Evolutionary conservation across 257 asterid genomes (phyloP).

Genomic region (Penstemon newberryi): DNA sequence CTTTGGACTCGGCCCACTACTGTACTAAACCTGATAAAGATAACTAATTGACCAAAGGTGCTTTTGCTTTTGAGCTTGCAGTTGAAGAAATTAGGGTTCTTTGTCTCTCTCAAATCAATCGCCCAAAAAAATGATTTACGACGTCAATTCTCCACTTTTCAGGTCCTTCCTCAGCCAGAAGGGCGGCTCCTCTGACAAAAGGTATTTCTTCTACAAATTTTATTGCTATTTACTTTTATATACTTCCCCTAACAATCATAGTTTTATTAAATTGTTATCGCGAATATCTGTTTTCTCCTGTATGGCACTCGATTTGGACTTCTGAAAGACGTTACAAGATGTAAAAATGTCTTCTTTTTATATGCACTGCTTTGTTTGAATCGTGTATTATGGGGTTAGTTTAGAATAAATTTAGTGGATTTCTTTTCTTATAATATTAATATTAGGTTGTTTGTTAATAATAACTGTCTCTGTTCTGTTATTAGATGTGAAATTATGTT

Average conservation of each 20-base stretch:
- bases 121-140: constrained; percentile 46
- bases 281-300: background rate
- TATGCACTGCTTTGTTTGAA: too few relatives aligned
- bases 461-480: too few relatives aligned
- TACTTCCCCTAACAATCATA: background rate
- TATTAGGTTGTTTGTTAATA: too few relatives aligned
- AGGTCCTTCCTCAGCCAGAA: constrained; percentile 58
- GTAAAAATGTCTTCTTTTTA: too few relatives aligned
- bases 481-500: background rate
- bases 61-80: constrained; percentile 30
- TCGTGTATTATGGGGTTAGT: too few relatives aligned
- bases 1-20: constrained; percentile 11
- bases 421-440: too few relatives aligned
- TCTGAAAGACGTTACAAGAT: too few relatives aligned
- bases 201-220: constrained; percentile 25
- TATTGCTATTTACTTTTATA: background rate
- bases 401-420: too few relatives aligned
- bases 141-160: constrained; percentile 57
- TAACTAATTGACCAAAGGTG: constrained; percentile 10
- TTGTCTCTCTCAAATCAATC: constrained; percentile 25
- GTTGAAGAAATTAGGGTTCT: constrained; percentile 33
- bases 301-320: too few relatives aligned
- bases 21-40: background rate
- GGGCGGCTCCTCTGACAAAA: constrained; percentile 52
- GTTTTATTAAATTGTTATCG: background rate